Base-by-base conservation (phyloP, 148 eudicot genomes). In the Camellia granthamiana region DNA sequence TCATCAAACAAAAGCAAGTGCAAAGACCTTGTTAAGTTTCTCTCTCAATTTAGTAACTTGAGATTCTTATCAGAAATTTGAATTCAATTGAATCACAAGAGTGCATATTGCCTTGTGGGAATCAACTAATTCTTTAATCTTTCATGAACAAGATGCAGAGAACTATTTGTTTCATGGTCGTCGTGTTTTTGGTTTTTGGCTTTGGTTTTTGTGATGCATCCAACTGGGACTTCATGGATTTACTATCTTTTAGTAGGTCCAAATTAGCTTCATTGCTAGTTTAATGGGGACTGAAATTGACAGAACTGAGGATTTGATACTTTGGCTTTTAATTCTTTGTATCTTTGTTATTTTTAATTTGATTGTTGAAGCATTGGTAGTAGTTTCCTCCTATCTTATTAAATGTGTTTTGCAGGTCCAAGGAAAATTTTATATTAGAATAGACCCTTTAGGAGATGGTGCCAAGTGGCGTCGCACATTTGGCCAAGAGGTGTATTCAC, bases 401-500 rank as follows among this genome's bases (percentile, higher is more conserved):
- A 18, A 58, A n/a, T 65, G 46, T 79, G 30, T 64, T 81, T 69
- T 87, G 85, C 90, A 95, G 97, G 82, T 95, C 79, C 90, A 83
- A 87, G 99, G 99, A 71, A 95, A 90, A 79, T 93, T 82, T 77
- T 95, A 83, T 81, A 55, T 95, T 4, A 92, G 90, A 87, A 90
- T 95, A 38, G 97, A 95, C 85, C 95, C 90, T 69, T 75, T 86
- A 1, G 97, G 99, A 71, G 92, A 95, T 71, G 99, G 99, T 75
- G 97, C 99, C 63, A 93, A 80, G 86, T 95, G 99, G 99, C 97
- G 99, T 61, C 93, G 97, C 74, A 90, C 89, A 80, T 84, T 86
- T 83, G 97, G 99, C 61, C 99, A 95, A 81, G 99, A 93, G 89
- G 84, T 95, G 55, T 95, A 93, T 85, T 93, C 99, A 68, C 97